These are phyloP conservation scores for Pueraria montana DNA, from an alignment of 306 rosid genomes.

Conservation along the genomic window DNA sequence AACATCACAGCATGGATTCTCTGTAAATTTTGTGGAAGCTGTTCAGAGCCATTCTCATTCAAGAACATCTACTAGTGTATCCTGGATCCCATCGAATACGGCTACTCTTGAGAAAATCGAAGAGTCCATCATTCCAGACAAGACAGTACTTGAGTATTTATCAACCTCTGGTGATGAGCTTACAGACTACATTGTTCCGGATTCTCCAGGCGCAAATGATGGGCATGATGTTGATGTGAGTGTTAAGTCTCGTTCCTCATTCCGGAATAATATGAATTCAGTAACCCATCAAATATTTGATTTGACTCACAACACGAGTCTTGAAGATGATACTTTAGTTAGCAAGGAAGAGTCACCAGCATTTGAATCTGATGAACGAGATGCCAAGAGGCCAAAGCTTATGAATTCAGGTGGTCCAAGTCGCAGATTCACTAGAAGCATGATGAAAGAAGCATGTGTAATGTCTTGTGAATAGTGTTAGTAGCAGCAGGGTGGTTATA, in stretches of 20 bases:
- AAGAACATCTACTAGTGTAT: constrained; percentile 35
- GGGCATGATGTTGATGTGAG: constrained; percentile 36
- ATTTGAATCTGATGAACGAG: constrained; percentile 38
- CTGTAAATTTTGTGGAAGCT: constrained; percentile 39
- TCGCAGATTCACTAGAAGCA: constrained; percentile 49
- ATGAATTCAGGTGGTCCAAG: constrained; percentile 41
- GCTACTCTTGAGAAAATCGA: constrained; percentile 40
- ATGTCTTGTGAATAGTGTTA: constrained; percentile 45
- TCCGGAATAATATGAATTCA: constrained; percentile 28
- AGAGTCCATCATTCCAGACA: constrained; percentile 43
- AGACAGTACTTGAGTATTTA: constrained; percentile 38
- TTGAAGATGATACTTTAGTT: constrained; percentile 47
- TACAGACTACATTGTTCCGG: constrained; percentile 57
- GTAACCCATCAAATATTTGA: constrained; percentile 27
- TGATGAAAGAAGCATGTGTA: constrained; percentile 41
- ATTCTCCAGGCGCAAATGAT: constrained; percentile 62
- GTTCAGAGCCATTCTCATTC: constrained; percentile 37
- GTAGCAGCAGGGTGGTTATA: constrained; percentile 27
- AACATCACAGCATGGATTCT: constrained; percentile 43
- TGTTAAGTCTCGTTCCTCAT: constrained; percentile 30
- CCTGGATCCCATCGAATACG: constrained; percentile 39
- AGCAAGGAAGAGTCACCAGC: constrained; percentile 40
- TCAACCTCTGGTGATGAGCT: constrained; percentile 54
- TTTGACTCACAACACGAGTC: constrained; percentile 39
- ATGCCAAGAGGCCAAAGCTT: constrained; percentile 56